Conservation (phyloP, 2,329 filamentous ascomycete species). For the Calonectria henricotiae region DNA sequence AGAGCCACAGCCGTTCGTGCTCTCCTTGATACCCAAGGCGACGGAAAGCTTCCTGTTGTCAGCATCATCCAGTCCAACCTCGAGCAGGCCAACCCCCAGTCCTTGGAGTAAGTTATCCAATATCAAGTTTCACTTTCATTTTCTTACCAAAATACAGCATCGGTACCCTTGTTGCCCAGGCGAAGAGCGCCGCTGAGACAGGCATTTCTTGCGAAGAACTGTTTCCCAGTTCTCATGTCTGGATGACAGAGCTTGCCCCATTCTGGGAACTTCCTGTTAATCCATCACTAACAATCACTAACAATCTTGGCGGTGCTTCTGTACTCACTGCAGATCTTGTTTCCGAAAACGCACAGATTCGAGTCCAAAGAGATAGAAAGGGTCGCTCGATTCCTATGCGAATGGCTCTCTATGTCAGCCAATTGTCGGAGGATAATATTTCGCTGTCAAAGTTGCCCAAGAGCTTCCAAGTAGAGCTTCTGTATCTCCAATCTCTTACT, state of each 20-base stretch:
- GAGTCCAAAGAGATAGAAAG: conserved; percentile 73
- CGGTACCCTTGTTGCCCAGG: conserved; percentile 69
- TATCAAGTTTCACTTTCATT: not conserved
- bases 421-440: conserved; percentile 67
- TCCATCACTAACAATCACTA: conserved; percentile 81
- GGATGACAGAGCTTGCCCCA: conserved; percentile 75
- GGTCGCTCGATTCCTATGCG: conserved; percentile 83
- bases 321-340: conserved; percentile 69
- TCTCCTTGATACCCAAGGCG: conserved; percentile 63
- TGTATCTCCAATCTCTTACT: conserved; percentile 69
- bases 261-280: conserved; percentile 71
- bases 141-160: conserved; percentile 58
- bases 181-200: conserved; percentile 55
- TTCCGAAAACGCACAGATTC: conserved; percentile 47
- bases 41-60: conserved; percentile 64
- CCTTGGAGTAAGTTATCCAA: conserved; percentile 64
- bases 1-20: conserved; percentile 63
- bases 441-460: conserved; percentile 60
- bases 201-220: conserved; percentile 63
- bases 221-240: conserved; percentile 76
- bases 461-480: conserved; percentile 65
- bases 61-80: conserved; percentile 72
- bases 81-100: conserved; percentile 65
- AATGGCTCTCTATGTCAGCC: conserved; percentile 80
- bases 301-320: conserved; percentile 79